Conservation (phyloP, 2,329 filamentous ascomycete genomes). For the Lasiodiplodia citricola region DNA sequence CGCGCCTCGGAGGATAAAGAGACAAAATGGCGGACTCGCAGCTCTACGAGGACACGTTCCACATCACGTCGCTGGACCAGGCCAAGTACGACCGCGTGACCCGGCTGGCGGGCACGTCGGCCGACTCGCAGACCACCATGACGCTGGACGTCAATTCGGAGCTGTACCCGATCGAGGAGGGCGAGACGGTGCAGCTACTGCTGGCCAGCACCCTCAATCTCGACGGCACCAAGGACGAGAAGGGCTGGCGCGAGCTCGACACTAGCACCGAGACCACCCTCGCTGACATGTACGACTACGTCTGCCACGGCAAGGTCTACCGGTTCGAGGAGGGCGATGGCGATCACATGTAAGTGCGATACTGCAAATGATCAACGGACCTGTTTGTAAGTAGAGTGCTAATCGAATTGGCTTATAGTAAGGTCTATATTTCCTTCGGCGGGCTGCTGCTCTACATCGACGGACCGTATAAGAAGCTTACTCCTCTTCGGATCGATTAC, state of each 20-base stretch:
- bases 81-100: constrained; percentile 95
- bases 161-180: constrained; percentile 77
- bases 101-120: constrained; percentile 77
- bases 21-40: constrained; percentile 77
- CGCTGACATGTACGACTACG: constrained; percentile 85
- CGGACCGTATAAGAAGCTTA: constrained; percentile 95
- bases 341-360: constrained; percentile 76
- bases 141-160: constrained; percentile 93
- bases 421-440: constrained; percentile 93
- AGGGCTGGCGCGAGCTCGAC: constrained; percentile 73
- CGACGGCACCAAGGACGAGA: constrained; percentile 72
- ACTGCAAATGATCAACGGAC: constrained; percentile 16
- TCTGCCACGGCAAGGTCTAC: constrained; percentile 88
- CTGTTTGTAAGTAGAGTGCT: constrained; percentile 1
- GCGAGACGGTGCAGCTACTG: constrained; percentile 79
- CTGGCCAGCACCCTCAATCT: constrained; percentile 85
- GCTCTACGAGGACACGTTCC: constrained; percentile 93
- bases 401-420: constrained; percentile 59
- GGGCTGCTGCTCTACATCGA: constrained; percentile 89
- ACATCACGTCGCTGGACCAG: constrained; percentile 76
- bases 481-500: constrained; percentile 87
- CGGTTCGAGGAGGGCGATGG: constrained; percentile 83
- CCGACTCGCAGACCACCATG: constrained; percentile 78
- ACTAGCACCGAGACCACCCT: constrained; percentile 50
- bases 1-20: background rate